A percentile compares a stretch with the other conserved stretches of the same genome.
Evolutionary conservation across 2,329 filamentous ascomycete genomes (phyloP).

Genomic region (Aspergillus chevalieri): DNA sequence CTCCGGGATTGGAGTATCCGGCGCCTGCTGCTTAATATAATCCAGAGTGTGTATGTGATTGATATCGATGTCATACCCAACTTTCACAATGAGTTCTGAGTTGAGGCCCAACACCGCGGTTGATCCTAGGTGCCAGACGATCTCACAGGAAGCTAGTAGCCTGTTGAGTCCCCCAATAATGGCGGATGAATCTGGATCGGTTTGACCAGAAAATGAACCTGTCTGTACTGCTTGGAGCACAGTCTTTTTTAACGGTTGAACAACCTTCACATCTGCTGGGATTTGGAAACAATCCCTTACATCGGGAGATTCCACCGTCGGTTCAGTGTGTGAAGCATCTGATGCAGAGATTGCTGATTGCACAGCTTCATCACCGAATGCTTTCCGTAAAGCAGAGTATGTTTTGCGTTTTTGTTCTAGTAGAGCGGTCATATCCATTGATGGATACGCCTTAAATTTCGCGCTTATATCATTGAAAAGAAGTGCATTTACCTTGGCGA

Average conservation of each 20-base stretch:
- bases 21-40: slow-evolving; percentile 10
- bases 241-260: slow-evolving; percentile 2
- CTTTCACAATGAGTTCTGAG: slow-evolving; percentile 4
- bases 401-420: slow-evolving; percentile 6
- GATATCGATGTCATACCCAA: slow-evolving; percentile 4
- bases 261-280: slow-evolving; percentile 4
- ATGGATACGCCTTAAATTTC: slow-evolving; percentile 6
- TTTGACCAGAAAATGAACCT: slow-evolving; percentile 1
- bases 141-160: slow-evolving; percentile 5
- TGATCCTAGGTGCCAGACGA: slow-evolving; percentile 9
- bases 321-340: slow-evolving; percentile 1
- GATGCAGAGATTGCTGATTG: not conserved
- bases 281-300: slow-evolving; percentile 4
- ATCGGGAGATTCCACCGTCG: not conserved
- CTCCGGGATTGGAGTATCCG: slow-evolving; percentile 6
- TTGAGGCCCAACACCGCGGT: slow-evolving; percentile 6
- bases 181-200: slow-evolving; percentile 2
- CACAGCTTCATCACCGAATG: slow-evolving; percentile 4
- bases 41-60: slow-evolving; percentile 8
- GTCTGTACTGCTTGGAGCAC: slow-evolving; percentile 1
- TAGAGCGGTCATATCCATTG: slow-evolving; percentile 6
- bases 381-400: slow-evolving; percentile 5
- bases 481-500: slow-evolving; percentile 3
- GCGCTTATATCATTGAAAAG: slow-evolving; percentile 4
- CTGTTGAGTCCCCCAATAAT: slow-evolving; percentile 4